Evolutionary conservation across 2,329 filamentous ascomycete species (phyloP).

Genomic region (Penicillium sclerotigenum): DNA sequence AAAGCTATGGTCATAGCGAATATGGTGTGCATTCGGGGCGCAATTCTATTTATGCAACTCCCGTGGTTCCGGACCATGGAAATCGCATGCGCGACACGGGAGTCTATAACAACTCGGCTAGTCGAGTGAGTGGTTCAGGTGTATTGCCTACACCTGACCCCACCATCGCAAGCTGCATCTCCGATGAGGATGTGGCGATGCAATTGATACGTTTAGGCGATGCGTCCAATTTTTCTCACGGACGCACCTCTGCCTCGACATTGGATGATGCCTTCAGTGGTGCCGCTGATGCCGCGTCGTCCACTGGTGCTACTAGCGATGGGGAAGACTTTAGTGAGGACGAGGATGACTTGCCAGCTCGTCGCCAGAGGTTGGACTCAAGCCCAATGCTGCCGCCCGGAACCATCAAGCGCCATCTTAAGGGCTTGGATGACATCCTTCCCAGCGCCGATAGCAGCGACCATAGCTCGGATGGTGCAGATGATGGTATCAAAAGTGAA

Average conservation of each 20-base stretch:
- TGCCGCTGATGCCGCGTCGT: slow-evolving; percentile 78
- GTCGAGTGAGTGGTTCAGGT: slow-evolving; percentile 46
- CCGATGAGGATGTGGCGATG: slow-evolving; percentile 95
- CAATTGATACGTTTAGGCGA: slow-evolving; percentile 95
- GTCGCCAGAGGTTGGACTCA: slow-evolving; percentile 43
- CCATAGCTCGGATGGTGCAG: slow-evolving; percentile 61
- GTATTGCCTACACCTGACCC: slow-evolving; percentile 91
- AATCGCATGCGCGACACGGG: slow-evolving; percentile 63
- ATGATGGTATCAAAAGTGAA: slow-evolving; percentile 55
- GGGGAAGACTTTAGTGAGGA: slow-evolving; percentile 64
- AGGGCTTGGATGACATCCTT: slow-evolving; percentile 51
- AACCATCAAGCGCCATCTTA: slow-evolving; percentile 46
- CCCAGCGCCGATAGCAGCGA: slow-evolving; percentile 58
- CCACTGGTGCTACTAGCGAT: slow-evolving; percentile 79
- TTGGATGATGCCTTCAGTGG: slow-evolving; percentile 92
- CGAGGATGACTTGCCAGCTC: slow-evolving; percentile 51
- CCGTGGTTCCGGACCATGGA: slow-evolving; percentile 53
- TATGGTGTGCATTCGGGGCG: slow-evolving; percentile 36
- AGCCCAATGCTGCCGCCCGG: slow-evolving; percentile 46
- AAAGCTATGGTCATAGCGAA: slow-evolving; percentile 63
- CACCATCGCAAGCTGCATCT: slow-evolving; percentile 95
- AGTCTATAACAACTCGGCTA: slow-evolving; percentile 41
- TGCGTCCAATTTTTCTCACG: slow-evolving; percentile 88
- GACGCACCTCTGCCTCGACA: slow-evolving; percentile 88
- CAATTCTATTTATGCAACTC: slow-evolving; percentile 59